Conservation (phyloP, 1,284 basidiomycete species). For the Rhodotorula sp. region DNA sequence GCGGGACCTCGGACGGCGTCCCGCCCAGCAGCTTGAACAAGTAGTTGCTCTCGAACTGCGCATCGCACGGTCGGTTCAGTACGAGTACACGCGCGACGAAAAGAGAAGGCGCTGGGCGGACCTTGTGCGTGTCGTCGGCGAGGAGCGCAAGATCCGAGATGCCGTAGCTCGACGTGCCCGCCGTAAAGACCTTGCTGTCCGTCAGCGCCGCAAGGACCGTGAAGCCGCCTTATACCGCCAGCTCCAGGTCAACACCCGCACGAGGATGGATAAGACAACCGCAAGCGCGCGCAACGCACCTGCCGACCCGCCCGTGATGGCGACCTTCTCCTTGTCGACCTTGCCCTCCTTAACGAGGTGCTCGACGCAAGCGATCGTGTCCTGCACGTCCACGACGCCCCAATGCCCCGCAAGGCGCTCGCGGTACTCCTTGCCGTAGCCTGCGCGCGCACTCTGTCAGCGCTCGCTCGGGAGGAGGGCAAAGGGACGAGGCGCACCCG, state of each 20-base stretch:
- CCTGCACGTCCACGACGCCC: constrained; percentile 67
- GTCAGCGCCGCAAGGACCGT: constrained; percentile 61
- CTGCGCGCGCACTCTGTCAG: constrained; percentile 58
- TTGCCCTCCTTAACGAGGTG: constrained; percentile 55
- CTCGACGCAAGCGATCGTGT: constrained; percentile 61
- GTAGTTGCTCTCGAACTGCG: constrained; percentile 45
- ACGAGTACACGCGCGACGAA: neutral
- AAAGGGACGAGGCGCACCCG: constrained; percentile 46
- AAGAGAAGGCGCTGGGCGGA: constrained; percentile 43
- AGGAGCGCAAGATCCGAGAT: constrained; percentile 60
- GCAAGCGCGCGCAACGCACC: constrained; percentile 29
- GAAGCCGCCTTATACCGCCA: constrained; percentile 57
- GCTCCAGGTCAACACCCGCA: neutral
- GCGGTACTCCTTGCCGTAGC: constrained; percentile 64
- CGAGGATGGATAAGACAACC: neutral
- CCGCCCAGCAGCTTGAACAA: constrained; percentile 61
- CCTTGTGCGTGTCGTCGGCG: constrained; percentile 65
- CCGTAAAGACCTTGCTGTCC: constrained; percentile 55
- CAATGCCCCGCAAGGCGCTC: constrained; percentile 64
- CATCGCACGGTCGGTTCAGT: neutral
- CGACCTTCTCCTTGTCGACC: constrained; percentile 61
- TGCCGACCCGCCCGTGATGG: constrained; percentile 64
- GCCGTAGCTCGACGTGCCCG: constrained; percentile 60
- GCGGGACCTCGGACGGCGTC: constrained; percentile 55
- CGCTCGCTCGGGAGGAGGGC: neutral